Percentiles rank a stretch among this genome's conserved stretches.
Conservation (phyloP, 257 asterid genomes). For the Ophiorrhiza pumila region DNA sequence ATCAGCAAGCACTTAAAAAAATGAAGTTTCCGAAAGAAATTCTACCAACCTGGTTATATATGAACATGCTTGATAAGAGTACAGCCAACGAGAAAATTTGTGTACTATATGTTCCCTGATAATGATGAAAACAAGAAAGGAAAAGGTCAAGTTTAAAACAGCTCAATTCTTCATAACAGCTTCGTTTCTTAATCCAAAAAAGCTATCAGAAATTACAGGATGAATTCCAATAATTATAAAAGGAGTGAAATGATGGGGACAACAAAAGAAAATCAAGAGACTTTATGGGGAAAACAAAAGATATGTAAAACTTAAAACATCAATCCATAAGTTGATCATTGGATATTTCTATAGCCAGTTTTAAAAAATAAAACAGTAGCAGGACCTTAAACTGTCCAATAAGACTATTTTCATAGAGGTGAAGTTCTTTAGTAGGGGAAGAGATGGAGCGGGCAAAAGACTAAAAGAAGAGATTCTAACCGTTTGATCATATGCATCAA, state of each 20-base stretch:
- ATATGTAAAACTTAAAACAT: neutral
- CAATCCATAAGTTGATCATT: neutral
- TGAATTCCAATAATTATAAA: neutral
- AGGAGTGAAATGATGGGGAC: neutral
- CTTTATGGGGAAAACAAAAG: neutral
- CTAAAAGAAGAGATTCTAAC: constrained; percentile 43
- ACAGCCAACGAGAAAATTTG: constrained; percentile 97
- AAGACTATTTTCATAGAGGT: neutral
- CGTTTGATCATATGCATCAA: constrained; percentile 99
- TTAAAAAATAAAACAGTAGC: neutral
- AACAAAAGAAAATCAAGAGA: neutral
- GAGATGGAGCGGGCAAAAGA: neutral
- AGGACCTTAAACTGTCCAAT: neutral
- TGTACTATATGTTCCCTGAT: constrained; percentile 96
- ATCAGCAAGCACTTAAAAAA: neutral
- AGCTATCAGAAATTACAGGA: neutral
- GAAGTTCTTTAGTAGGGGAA: neutral
- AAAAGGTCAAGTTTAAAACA: constrained; percentile 5
- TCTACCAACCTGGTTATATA: constrained; percentile 83
- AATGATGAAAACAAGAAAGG: constrained; percentile 16
- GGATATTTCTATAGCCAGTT: neutral
- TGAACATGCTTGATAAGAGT: constrained; percentile 92
- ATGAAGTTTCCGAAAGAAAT: neutral
- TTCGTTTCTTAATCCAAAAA: neutral
- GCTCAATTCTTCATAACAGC: neutral